These are phyloP conservation scores for Codiaeum variegatum DNA, from an alignment of 441 rosid species.

Conservation along the genomic window DNA sequence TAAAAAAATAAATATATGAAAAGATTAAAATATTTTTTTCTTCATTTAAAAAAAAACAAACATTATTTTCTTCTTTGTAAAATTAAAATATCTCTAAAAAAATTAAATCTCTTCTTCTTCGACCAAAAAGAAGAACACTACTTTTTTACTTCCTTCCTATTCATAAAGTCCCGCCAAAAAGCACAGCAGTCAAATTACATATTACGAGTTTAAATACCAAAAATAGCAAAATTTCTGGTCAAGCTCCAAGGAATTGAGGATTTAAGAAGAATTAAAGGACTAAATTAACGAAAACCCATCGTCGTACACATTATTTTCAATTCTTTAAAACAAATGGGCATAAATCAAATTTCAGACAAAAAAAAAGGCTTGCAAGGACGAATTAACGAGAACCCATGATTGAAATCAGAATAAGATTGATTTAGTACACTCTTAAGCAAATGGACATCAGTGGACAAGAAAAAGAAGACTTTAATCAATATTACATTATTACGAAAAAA, in stretches of 20 bases:
- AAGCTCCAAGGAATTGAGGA: conserved; percentile 22
- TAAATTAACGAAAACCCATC: conserved; percentile 50
- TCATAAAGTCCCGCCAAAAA: conserved; percentile 42
- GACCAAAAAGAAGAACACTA: too few species aligned
- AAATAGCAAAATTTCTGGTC: conserved; percentile 13
- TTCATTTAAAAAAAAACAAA: too few species aligned
- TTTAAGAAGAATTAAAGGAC: conserved; percentile 12
- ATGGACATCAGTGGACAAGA: conserved; percentile 34
- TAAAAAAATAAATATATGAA: too few species aligned
- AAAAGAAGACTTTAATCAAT: conserved; percentile 22
- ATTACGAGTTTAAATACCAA: conserved; percentile 24
- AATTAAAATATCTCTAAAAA: too few species aligned
- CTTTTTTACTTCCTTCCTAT: conserved; percentile 26
- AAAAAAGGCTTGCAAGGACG: conserved; percentile 5
- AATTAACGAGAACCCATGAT: conserved; percentile 46
- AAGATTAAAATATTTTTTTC: too few species aligned
- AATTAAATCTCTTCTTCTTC: too few species aligned
- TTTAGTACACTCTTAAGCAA: conserved; percentile 22
- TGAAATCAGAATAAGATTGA: conserved; percentile 19
- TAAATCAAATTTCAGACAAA: conserved; percentile 22
- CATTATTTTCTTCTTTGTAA: too few species aligned
- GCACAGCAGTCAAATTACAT: conserved; percentile 37
- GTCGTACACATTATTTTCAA: conserved; percentile 24
- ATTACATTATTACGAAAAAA: conserved; percentile 38
- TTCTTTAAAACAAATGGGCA: conserved; percentile 37